Evolutionary conservation across 73 alveolate genomes (phyloP), one percentile per base, ranked within the genome.

Genomic region (Halteria grandinella): DNA sequence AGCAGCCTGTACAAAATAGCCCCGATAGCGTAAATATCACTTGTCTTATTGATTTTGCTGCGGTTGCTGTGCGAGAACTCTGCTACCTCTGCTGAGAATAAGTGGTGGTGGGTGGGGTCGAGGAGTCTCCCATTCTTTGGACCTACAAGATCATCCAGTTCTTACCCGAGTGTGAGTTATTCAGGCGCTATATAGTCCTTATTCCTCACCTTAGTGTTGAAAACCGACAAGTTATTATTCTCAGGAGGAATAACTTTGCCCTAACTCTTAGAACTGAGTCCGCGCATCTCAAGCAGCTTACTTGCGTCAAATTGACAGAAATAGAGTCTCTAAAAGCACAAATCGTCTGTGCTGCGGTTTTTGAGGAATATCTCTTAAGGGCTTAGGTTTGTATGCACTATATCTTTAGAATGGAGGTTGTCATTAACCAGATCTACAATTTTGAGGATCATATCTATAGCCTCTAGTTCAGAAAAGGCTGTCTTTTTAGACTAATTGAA

Each of bases 1-100:
- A 87, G 43, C 28, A 84, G 53, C 51, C 82, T 81, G 57, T 48
- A 87, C 18, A 87, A 47, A 3, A 87, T 87, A 5, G 88, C 91
- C n/a, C 95, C 95, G 6, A 87, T 57, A 25, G 89, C 29, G 45
- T 83, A 87, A 2, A 87, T 64, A 43, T 87, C 95, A 48, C 91
- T 39, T 21, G 36, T 32, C 54, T 32, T 63, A 27, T 48, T 59
- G 25, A 86, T 69, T 15, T 70, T 86, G 17, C 32, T 23, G 40
- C 41, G 36, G 7, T 63, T 52, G 2, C 51, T 45, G 24, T 37
- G 27, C 21, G 18, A 18, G 40, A 59, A 79, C 41, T 79, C 82
- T 6, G 40, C 31, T 0, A 58, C 79, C 49, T 80, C 81, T n/a
- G n/a, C n/a, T n/a, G n/a, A n/a, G n/a, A n/a, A n/a, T n/a, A n/a